A percentile compares a stretch with the other conserved stretches of the same genome.
These are phyloP conservation scores for Papiliotrema terrestris DNA, from an alignment of 1,284 basidiomycete genomes.

Conservation along the genomic window DNA sequence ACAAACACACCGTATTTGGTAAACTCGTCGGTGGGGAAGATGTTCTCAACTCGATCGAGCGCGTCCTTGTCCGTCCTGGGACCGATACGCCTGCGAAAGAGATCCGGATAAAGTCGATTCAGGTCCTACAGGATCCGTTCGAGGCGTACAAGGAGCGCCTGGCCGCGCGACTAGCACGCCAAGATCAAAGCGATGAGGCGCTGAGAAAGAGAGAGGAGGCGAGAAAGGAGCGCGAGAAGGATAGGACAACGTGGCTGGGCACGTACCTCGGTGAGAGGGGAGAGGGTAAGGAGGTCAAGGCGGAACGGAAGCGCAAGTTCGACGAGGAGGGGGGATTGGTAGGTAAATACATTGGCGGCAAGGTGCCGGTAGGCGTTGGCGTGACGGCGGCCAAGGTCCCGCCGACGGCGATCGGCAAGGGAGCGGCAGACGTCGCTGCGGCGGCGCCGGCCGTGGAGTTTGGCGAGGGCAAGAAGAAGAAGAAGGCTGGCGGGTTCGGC, in stretches of 20 bases:
- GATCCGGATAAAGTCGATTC: conserved; percentile 55
- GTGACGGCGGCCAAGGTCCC: not conserved
- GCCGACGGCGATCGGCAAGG: not conserved
- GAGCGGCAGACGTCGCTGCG: conserved; percentile 1
- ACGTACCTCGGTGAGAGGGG: conserved; percentile 47
- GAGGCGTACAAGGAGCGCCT: conserved; percentile 49
- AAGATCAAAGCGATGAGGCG: conserved; percentile 45
- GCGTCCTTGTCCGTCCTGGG: conserved; percentile 71
- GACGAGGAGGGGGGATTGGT: conserved; percentile 38
- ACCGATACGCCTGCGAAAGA: conserved; percentile 82
- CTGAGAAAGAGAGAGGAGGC: conserved; percentile 36
- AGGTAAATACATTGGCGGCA: conserved; percentile 48
- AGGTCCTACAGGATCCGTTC: conserved; percentile 52
- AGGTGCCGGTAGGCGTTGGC: conserved; percentile 4
- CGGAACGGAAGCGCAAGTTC: conserved; percentile 35
- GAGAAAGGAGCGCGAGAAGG: conserved; percentile 48
- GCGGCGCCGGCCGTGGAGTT: conserved; percentile 25
- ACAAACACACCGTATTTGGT: conserved; percentile 83
- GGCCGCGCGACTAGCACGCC: conserved; percentile 41
- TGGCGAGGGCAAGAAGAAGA: conserved; percentile 49
- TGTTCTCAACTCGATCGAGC: conserved; percentile 78
- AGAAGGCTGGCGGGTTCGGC: conserved; percentile 49
- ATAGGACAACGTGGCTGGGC: conserved; percentile 51
- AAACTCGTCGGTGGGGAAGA: conserved; percentile 93
- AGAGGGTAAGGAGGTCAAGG: conserved; percentile 27